These are phyloP conservation scores for Ogataea thermomethanolica DNA, from an alignment of 805 yeast species.

Conservation along the genomic window DNA sequence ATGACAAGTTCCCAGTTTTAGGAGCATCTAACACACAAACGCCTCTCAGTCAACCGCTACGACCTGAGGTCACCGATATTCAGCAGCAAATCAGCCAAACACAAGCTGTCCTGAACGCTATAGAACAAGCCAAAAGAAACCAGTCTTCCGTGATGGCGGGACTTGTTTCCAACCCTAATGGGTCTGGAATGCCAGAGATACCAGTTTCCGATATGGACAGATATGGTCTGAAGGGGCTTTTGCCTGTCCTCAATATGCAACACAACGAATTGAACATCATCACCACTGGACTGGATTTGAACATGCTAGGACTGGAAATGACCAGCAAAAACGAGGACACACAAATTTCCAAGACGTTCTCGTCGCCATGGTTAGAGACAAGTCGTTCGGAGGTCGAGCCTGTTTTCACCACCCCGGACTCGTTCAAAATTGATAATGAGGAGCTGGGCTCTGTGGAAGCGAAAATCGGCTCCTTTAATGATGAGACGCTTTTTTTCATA, in stretches of 20 bases:
- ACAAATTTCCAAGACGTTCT: constrained; percentile 59
- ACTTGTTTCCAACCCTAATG: constrained; percentile 2
- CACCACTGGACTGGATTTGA: constrained; percentile 73
- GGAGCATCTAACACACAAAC: constrained; percentile 17
- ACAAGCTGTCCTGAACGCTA: constrained; percentile 26
- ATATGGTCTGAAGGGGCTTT: constrained; percentile 66
- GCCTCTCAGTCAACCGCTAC: constrained; percentile 10
- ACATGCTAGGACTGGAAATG: constrained; percentile 62
- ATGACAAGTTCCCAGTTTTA: constrained; percentile 29
- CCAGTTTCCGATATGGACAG: constrained; percentile 44
- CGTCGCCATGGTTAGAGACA: constrained; percentile 95
- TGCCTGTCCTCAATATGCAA: constrained; percentile 58
- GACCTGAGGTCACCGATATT: constrained; percentile 15
- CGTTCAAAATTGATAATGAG: constrained; percentile 35
- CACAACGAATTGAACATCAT: constrained; percentile 59
- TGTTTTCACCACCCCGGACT: constrained; percentile 60
- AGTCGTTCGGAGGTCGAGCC: constrained; percentile 90
- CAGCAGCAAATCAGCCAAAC: constrained; percentile 26
- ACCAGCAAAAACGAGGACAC: constrained; percentile 35
- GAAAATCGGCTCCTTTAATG: constrained; percentile 64
- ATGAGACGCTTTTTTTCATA: constrained; percentile 89
- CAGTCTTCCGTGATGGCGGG: constrained; percentile 14
- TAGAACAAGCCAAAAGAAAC: constrained; percentile 19
- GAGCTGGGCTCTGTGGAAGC: constrained; percentile 29
- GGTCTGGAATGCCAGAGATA: constrained; percentile 1